Evolutionary conservation across 345 rosid species (phyloP).

Genomic region (Camelina hispida): DNA sequence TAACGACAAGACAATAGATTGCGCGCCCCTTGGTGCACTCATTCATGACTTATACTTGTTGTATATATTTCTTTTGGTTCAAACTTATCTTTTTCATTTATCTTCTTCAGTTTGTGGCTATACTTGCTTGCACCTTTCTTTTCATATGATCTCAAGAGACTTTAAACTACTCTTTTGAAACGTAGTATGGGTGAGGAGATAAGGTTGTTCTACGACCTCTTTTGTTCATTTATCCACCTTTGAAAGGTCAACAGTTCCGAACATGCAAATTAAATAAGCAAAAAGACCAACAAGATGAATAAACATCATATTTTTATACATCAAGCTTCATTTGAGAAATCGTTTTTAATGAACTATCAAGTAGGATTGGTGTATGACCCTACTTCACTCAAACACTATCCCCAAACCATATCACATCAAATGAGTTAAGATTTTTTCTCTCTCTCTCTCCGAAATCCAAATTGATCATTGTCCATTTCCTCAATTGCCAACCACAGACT

Average conservation of each 20-base stretch:
- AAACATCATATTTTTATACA: not conserved
- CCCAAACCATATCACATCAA: conserved; percentile 39
- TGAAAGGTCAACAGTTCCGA: conserved; percentile 27
- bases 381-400: conserved; percentile 44
- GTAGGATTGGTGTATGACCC: conserved; percentile 35
- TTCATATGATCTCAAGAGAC: conserved; percentile 16
- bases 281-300: not conserved
- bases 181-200: conserved; percentile 36
- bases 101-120: conserved; percentile 38
- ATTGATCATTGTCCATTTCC: conserved; percentile 38
- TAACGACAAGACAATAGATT: not conserved
- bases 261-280: conserved; percentile 9
- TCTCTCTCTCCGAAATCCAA: conserved; percentile 37
- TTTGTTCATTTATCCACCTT: conserved; percentile 20
- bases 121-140: conserved; percentile 26
- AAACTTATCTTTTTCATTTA: conserved; percentile 1
- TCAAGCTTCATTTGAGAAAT: conserved; percentile 19
- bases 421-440: conserved; percentile 31
- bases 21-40: not conserved
- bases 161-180: conserved; percentile 23
- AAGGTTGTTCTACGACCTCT: conserved; percentile 26
- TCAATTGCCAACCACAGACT: conserved; percentile 38
- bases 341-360: conserved; percentile 5
- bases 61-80: not conserved
- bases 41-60: not conserved